These are phyloP conservation scores for Nicotiana sylvestris DNA, from an alignment of 257 asterid species.

Conservation along the genomic window DNA sequence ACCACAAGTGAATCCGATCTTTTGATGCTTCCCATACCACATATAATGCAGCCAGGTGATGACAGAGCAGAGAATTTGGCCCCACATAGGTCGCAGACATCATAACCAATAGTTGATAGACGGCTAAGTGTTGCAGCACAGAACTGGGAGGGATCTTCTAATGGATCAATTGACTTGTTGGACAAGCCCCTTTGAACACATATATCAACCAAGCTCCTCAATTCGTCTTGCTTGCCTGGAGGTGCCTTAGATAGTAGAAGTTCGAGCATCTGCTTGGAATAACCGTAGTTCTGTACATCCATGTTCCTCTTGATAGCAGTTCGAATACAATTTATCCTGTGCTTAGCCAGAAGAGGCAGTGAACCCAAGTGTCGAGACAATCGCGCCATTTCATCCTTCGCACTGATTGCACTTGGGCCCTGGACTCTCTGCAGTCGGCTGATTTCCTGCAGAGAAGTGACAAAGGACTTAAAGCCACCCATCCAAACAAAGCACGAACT, in stretches of 20 bases:
- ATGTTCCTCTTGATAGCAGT: slow-evolving; percentile 96
- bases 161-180: slow-evolving; percentile 91
- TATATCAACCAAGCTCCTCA: slow-evolving; percentile 90
- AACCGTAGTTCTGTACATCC: slow-evolving; percentile 96
- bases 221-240: slow-evolving; percentile 86
- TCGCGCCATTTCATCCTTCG: slow-evolving; percentile 97
- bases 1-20: slow-evolving; percentile 91
- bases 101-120: slow-evolving; percentile 90
- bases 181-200: slow-evolving; percentile 85
- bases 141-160: slow-evolving; percentile 96
- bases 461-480: neutral
- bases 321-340: slow-evolving; percentile 87
- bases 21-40: slow-evolving; percentile 99
- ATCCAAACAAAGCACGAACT: neutral
- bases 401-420: slow-evolving; percentile 96
- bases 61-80: slow-evolving; percentile 95
- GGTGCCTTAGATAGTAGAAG: slow-evolving; percentile 91
- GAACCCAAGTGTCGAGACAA: slow-evolving; percentile 95
- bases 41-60: slow-evolving; percentile 89
- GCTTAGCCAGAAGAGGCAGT: slow-evolving; percentile 90
- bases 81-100: slow-evolving; percentile 96
- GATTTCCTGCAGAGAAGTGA: slow-evolving; percentile 60
- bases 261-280: slow-evolving; percentile 96
- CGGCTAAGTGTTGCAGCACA: slow-evolving; percentile 97
- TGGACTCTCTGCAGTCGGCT: slow-evolving; percentile 86